These are phyloP conservation scores for Sporothrix pseudoabietina DNA, from an alignment of 2,329 filamentous ascomycete species.

Conservation along the genomic window DNA sequence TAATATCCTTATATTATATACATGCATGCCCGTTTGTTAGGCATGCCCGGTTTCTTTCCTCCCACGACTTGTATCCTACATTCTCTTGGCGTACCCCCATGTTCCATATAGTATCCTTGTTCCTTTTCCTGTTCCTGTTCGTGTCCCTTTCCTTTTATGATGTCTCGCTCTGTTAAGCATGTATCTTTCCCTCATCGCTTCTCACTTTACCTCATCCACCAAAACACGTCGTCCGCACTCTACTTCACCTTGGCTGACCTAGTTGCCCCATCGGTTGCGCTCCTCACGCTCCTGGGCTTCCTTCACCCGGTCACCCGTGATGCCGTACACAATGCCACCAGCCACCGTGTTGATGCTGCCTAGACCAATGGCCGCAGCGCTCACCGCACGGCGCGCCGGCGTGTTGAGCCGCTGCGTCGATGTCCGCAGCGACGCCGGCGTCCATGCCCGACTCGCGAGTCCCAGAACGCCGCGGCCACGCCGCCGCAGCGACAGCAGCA, in stretches of 20 bases:
- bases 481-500: slow-evolving; percentile 56
- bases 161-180: not conserved
- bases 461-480: slow-evolving; percentile 37
- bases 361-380: slow-evolving; percentile 54
- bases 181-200: not conserved
- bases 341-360: slow-evolving; percentile 53
- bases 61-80: slow-evolving; percentile 3
- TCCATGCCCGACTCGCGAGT: slow-evolving; percentile 24
- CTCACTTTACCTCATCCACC: not conserved
- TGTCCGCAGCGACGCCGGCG: slow-evolving; percentile 42
- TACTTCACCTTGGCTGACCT: not conserved
- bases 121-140: not conserved
- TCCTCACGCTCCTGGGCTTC: slow-evolving; percentile 54
- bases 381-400: slow-evolving; percentile 51
- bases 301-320: slow-evolving; percentile 52
- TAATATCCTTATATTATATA: not conserved
- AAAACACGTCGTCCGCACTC: not conserved
- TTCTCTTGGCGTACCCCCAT: not conserved
- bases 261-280: slow-evolving; percentile 54
- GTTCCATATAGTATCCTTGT: not conserved
- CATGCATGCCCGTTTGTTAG: not conserved
- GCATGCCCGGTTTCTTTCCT: slow-evolving; percentile 16
- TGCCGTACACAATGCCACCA: slow-evolving; percentile 54
- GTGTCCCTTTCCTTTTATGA: not conserved
- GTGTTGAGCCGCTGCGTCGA: slow-evolving; percentile 43